Base-by-base conservation (phyloP, 2,329 filamentous ascomycete genomes). In the Cadophora luteo-olivacea region DNA sequence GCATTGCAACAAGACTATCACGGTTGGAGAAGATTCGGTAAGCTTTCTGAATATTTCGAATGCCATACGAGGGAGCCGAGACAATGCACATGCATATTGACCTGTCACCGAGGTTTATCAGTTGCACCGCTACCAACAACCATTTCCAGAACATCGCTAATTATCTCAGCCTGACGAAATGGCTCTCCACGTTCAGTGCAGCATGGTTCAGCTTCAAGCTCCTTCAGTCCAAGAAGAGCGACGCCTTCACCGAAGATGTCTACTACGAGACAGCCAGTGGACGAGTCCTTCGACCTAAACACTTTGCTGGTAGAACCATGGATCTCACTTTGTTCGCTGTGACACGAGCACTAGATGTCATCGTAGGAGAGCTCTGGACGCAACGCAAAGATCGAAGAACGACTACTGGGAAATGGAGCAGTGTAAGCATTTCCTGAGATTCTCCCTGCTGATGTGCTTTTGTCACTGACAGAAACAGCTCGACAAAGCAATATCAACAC, bases 251-350 rank as follows among this genome's bases (percentile, higher is more conserved):
- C 5, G 81, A 85, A 60, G 79, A 77, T 14, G 73, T 79, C 2
- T 72, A 78, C 32, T 71, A 74, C 58, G 77, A 79, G 58, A 75
- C 72, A 22, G 49, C 68, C 14, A 69, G 66, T 12, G 73, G 69
- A 72, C 71, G 72, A 16, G 69, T 77, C 22, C 70, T 70, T n/a
- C 70, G 76, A 68, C 72, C 75, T 65, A 74, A 74, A 54, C 75
- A 75, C 16, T 75, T 79, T 54, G 91, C 90, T 12, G 93, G 93
- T 55, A 88, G 90, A 73, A 95, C 93, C 1, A 85, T 97, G 69
- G 93, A 97, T 77, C 83, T 97, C 38, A 95, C 92, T 0, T 82
- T 97, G n/a, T 95, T 96, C 77, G 88, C 91, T 12, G 83, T 87
- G 57, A 89, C 88, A 12, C 85, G 92, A 73, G 93, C 93, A 55